Percentiles rank a stretch among this genome's conserved stretches.
Evolutionary conservation across 257 asterid genomes (phyloP).

Genomic region (Fraxinus americana): DNA sequence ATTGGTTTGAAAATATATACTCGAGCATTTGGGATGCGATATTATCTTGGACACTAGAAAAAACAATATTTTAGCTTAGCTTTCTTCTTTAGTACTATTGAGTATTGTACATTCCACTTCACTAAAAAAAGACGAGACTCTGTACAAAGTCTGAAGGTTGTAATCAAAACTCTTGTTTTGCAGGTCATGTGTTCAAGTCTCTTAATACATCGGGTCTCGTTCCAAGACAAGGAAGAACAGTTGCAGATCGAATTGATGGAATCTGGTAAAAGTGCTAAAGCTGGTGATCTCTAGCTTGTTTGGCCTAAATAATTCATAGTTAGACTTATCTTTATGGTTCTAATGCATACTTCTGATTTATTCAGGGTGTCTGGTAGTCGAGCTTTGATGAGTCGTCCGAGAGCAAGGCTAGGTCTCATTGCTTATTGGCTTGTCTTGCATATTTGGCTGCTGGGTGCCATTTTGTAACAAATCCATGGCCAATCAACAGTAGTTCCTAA

Average conservation of each 20-base stretch:
- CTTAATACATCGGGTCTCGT: slow-evolving; percentile 76
- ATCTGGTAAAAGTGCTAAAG: slow-evolving; percentile 62
- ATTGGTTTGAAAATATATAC: slow-evolving; percentile 6
- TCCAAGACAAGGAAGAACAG: slow-evolving; percentile 88
- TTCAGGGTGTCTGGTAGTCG: slow-evolving; percentile 89
- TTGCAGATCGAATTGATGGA: slow-evolving; percentile 91
- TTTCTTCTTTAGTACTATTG: neutral
- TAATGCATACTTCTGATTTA: slow-evolving; percentile 29
- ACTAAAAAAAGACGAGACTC: neutral
- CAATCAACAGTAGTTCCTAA: slow-evolving; percentile 19
- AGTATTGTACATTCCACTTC: neutral
- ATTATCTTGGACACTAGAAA: neutral
- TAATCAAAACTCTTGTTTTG: slow-evolving; percentile 20
- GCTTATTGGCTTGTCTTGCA: slow-evolving; percentile 82
- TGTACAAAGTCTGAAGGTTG: slow-evolving; percentile 19
- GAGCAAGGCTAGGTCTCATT: slow-evolving; percentile 81
- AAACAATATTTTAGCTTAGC: neutral
- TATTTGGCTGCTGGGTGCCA: slow-evolving; percentile 75
- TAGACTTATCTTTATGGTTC: neutral
- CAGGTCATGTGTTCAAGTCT: slow-evolving; percentile 90
- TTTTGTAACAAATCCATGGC: slow-evolving; percentile 48
- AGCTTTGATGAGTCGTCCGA: slow-evolving; percentile 85
- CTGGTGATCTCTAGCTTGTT: neutral
- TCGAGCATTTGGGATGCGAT: neutral
- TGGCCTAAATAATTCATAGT: neutral